Conservation (phyloP, 257 asterid species). For the Petunia secreta region DNA sequence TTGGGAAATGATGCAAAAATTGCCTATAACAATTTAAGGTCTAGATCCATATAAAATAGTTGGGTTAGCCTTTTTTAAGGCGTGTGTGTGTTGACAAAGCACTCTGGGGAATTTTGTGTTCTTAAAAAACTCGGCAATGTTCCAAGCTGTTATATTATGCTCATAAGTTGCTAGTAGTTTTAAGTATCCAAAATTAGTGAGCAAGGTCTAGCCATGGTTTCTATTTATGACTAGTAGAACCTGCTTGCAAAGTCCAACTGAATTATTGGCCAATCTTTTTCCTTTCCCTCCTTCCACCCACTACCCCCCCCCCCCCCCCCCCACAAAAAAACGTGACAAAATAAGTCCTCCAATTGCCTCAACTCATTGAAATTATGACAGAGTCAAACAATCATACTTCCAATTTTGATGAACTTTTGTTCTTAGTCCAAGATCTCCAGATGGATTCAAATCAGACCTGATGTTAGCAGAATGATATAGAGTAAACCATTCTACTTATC, state of each 20-base stretch:
- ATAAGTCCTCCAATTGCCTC: not conserved
- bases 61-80: not conserved
- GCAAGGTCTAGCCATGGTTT: not conserved
- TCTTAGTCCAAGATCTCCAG: not conserved
- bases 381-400: not conserved
- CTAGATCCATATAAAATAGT: not conserved
- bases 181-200: not conserved
- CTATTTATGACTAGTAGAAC: not conserved
- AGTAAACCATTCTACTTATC: not conserved
- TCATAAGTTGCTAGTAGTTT: not conserved
- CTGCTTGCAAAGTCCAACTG: not conserved
- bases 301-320: no score
- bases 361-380: no score
- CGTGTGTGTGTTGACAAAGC: not conserved
- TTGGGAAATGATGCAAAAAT: not conserved
- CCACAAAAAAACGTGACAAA: not conserved
- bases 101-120: not conserved
- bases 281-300: not conserved
- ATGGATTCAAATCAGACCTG: not conserved
- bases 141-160: no score
- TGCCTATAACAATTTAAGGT: not conserved
- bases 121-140: no score
- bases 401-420: not conserved
- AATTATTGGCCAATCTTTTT: not conserved
- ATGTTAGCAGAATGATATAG: not conserved